Base-by-base conservation (phyloP, 176 grass and related monocot genomes). In the Zea luxurians region DNA sequence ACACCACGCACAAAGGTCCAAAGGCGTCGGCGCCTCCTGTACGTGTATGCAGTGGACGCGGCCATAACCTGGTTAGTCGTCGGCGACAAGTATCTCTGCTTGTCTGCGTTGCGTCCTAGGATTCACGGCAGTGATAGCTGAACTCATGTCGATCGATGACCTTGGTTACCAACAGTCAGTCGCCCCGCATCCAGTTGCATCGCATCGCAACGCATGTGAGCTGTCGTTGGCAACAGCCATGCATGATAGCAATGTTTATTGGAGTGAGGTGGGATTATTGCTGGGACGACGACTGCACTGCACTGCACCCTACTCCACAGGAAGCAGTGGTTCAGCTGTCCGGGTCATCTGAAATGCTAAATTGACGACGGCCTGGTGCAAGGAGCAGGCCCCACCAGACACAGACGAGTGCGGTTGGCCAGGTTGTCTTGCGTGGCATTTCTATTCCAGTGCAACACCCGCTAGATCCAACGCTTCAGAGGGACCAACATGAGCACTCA, bases 241-340 rank as follows among this genome's bases (percentile, higher is more conserved):
- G 50, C 60, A 38, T 20, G 71, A 83, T 54, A 12, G 63, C 16
- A 6, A 67, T 40, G 27, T 21, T 9, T 3, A 57, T 57, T 57
- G 6, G 38, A 55, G 46, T 9, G 38, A 55, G 46, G n/a, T 47
- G 63, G 48, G 77, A 37, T 60, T 43, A 70, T 20, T 69, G 71
- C 27, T 40, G 20, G 4, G 7, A 65, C 44, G 20, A 63, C 50
- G 37, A 78, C 20, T 49, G 36, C n/a, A 13, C 44, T 20, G 75
- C 40, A 37, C 27, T 27, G 36, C n/a, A 13, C 44, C 37, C 83
- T 48, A 37, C 11, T 70, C 27, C 20, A 8, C 61, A 44, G 1
- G 27, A 69, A 47, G 38, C 17, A 47, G 76, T 70, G 8, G 76
- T 80, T 83, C 63, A 38, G 63, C 66, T 47, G 76, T 80, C 70